Evolutionary conservation across 2,329 filamentous ascomycete species (phyloP).

Genomic region (Lachnellula hyalina): DNA sequence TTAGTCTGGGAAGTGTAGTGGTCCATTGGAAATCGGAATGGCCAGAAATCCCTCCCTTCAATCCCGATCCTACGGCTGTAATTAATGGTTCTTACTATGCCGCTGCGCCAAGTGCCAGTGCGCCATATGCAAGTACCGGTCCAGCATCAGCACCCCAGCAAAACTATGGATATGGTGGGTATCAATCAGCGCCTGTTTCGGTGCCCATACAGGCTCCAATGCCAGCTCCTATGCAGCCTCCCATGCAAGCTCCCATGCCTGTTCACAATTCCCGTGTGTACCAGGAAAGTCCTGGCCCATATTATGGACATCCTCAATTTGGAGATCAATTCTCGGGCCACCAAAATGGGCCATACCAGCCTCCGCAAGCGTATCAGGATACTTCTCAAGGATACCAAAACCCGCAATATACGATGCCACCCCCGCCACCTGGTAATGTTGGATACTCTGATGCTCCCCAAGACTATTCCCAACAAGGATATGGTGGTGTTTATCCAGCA

Average conservation of each 20-base stretch:
- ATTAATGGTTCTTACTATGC: conserved; percentile 31
- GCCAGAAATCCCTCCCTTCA: conserved; percentile 71
- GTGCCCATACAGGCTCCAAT: conserved; percentile 13
- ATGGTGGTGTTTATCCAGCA: conserved; percentile 20
- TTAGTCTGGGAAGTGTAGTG: conserved; percentile 66
- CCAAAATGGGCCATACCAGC: conserved; percentile 28
- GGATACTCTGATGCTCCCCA: conserved; percentile 22
- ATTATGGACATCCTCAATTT: conserved; percentile 32
- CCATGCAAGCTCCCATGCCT: conserved; percentile 8
- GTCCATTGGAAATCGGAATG: conserved; percentile 79
- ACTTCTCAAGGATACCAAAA: conserved; percentile 21
- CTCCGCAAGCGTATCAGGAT: conserved; percentile 25
- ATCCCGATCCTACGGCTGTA: conserved; percentile 47
- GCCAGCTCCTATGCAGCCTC: conserved; percentile 14
- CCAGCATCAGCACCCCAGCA: conserved; percentile 29
- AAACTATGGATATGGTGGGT: conserved; percentile 32
- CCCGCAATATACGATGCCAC: conserved; percentile 23
- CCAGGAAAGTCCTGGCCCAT: conserved; percentile 28
- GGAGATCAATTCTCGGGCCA: conserved; percentile 29
- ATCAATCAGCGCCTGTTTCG: conserved; percentile 25
- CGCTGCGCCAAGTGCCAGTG: conserved; percentile 29
- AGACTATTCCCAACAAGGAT: conserved; percentile 26
- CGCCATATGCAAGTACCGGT: conserved; percentile 29
- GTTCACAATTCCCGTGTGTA: conserved; percentile 24
- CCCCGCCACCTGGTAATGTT: conserved; percentile 11